Base-by-base conservation (phyloP, 768 basidiomycete species). In the Naganishia onofrii region DNA sequence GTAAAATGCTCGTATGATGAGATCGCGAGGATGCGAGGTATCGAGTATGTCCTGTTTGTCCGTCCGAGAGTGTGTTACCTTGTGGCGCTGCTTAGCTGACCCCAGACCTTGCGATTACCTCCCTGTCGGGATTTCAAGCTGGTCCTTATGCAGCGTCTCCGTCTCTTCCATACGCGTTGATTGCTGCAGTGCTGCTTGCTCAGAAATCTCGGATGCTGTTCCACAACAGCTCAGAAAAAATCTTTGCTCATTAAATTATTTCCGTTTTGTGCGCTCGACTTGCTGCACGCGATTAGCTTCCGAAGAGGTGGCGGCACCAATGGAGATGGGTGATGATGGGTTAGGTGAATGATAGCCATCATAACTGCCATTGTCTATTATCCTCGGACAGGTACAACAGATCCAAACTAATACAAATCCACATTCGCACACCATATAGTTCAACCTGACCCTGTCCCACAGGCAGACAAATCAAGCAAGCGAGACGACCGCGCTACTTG, bases 401-500 rank as follows among this genome's bases (percentile, higher is more conserved):
- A n/a, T n/a, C n/a, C n/a, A n/a, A n/a, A n/a, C n/a, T n/a, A n/a
- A n/a, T n/a, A n/a, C n/a, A n/a, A n/a, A n/a, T n/a, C n/a, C n/a
- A n/a, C n/a, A 51, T 21, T 1, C 48, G 23, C n/a, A 51, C 1
- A 51, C 23, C n/a, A n/a, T 51, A 51, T n/a, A 51, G 23, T 26
- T 26, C 48, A 23, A 3, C 23, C 21, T 12, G 3, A 51, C 42
- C 13, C 42, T 17, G 2, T 2, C 42, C 42, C 34, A 36, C 12
- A 42, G 42, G 42, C 15, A 17, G 15, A 42, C 42, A 7, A 42
- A 42, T 17, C 42, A 42, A 28, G 31, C 34, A 36, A 26, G 29
- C 36, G 7, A 57, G 36, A 10, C 56, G 56, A 9, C 29, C 65
- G 32, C 29, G 4, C 63, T 58, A 74, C 68, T 72, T 74, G 65